These are phyloP conservation scores for Rubroboletus satanas DNA, from an alignment of 768 basidiomycete genomes.

Conservation along the genomic window DNA sequence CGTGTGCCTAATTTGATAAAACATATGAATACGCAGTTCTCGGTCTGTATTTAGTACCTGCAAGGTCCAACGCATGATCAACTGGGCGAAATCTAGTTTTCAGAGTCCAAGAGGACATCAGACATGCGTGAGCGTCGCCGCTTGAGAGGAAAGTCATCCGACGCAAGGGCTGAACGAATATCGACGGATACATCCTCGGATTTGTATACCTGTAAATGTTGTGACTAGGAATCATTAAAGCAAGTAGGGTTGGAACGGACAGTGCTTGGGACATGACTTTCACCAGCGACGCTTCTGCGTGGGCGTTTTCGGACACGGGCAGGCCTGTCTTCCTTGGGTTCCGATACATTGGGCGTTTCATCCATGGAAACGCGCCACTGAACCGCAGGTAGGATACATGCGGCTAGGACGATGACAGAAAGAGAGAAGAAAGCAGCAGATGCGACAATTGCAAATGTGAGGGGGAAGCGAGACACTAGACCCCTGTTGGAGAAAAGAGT, in stretches of 20 bases:
- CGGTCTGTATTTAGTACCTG: conserved; percentile 11
- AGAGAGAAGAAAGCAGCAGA: conserved; percentile 46
- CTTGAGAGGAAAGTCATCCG: conserved; percentile 35
- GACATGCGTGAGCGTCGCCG: conserved; percentile 44
- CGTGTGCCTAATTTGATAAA: conserved; percentile 22
- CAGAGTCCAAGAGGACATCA: conserved; percentile 29
- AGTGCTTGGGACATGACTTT: conserved; percentile 20
- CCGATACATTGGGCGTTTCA: conserved; percentile 5
- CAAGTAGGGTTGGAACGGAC: conserved; percentile 17
- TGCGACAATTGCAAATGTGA: conserved; percentile 48
- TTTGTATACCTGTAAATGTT: conserved; percentile 22
- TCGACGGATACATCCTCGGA: conserved; percentile 27
- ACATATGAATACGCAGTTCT: conserved; percentile 18
- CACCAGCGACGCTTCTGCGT: conserved; percentile 20
- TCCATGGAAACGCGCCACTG: conserved; percentile 24
- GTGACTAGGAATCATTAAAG: conserved; percentile 7
- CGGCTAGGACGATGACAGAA: conserved; percentile 42
- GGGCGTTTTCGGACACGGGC: conserved; percentile 26
- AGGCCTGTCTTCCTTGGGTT: conserved; percentile 21
- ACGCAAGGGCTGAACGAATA: conserved; percentile 29
- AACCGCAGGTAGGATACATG: conserved; percentile 50
- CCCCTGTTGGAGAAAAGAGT: conserved; percentile 42
- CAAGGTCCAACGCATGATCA: conserved; percentile 6
- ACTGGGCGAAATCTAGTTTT: conserved; percentile 19
- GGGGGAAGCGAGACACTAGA: conserved; percentile 64